Base-by-base conservation (phyloP, 2,329 filamentous ascomycete genomes). In the Epichloe gansuensis region DNA sequence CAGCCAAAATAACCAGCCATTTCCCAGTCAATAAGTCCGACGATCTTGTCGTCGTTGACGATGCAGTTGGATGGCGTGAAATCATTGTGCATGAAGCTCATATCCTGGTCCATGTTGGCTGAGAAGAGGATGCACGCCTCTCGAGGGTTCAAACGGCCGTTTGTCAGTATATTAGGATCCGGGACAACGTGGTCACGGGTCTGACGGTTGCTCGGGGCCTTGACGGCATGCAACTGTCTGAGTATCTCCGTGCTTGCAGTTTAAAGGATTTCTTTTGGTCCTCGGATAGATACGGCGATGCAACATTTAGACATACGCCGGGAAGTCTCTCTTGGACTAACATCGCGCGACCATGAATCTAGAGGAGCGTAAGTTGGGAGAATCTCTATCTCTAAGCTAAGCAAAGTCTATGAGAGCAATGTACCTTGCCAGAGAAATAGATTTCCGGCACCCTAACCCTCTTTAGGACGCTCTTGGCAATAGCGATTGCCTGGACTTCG, bases 11-110 rank as follows among this genome's bases (percentile, higher is more conserved):
- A 70, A 1, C 69, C 69, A 42, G 69, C 68, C 68, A 71, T 71
- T 58, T 72, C 69, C 68, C 67, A 72, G 52, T 71, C 67, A 52
- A 70, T 54, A 23, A 73, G 57, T 4, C 65, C 69, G 1, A 71
- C 64, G 43, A 73, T 68, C 55, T 53, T 68, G 54, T 63, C 66
- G 50, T 68, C 56, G 42, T 70, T 57, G 4, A 72, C 67, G 35
- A 71, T 70, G 53, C 53, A 61, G 55, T 70, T 71, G 2, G 66
- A 69, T 35, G 47, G 9, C n/a, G 58, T 64, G 28, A 72, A 63
- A 52, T 70, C 65, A 51, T 71, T 71, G 57, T 72, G 68, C 66
- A 67, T 68, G 35, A 70, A 65, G 54, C 61, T 58, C 54, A 65
- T 50, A 43, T 67, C 65, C 3, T 54, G 38, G 42, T 65, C 60